Evolutionary conservation across 106 monocot species (phyloP), one percentile per base, ranked within the genome.

Genomic region (Acorus gramineus): DNA sequence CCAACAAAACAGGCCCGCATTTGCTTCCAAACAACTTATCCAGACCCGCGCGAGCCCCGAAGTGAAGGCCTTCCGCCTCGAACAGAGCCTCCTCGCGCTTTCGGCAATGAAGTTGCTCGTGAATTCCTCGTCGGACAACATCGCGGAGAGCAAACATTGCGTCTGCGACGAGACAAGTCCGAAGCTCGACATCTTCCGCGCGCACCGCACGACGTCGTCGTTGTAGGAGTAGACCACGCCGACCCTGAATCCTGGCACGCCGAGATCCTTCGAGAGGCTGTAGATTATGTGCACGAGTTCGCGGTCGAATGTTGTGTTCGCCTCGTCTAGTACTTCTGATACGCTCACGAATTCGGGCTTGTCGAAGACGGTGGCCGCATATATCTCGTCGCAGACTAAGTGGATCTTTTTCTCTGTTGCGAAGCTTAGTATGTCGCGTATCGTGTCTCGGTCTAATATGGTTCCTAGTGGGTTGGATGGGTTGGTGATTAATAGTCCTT

Each of bases 221-320:
- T 89, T 89, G 81, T 77, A 89, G 4, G 89, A 89, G 74, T 89
- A 89, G 44, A 89, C 61, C 6, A 85, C 52, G 28, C 89, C 89
- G 5, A 82, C 85, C 9, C 89, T 59, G 57, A 89, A 89, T 3
- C 89, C 89, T 2, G 89, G 85, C 8, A 89, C 76, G 10, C 89
- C 89, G 42, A 89, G 65, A 63, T 77, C 89, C 61, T 89, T 89
- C 2, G 89, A 86, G 42, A 91, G 78, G 69, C 90, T 91, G 60
- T 72, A 86, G 6, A 76, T 68, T 3, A 91, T 59, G 71, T 91
- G 90, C 50, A 91, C 60, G 10, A 86, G 78, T 28, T 55, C 54
- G 2, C 65, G 56, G 56, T 78, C 62, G 63, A 45, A 60, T 13
- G 1, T 8, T 0, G 52, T 56, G 3, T 69, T 56, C 28, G 28